phyloP scores from a whole-genome alignment of 768 basidiomycete genomes.

The Podaxis carcinomalis region DNA sequence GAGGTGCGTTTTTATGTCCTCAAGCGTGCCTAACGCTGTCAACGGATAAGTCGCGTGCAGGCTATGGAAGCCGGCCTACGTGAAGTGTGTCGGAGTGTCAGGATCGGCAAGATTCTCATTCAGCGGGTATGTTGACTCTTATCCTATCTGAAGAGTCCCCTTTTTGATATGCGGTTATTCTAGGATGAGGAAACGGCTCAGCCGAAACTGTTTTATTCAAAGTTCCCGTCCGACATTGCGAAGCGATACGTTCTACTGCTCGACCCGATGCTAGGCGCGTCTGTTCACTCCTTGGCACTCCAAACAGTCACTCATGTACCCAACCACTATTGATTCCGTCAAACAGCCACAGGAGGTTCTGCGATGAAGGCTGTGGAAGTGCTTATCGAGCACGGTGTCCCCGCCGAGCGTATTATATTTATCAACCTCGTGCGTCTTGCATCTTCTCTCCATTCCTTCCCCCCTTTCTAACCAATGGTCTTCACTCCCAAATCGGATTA shows the following conservation, averaged over 20 bases:
- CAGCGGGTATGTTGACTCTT: conserved; percentile 61
- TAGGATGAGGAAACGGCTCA: conserved; percentile 94
- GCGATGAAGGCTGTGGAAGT: conserved; percentile 98
- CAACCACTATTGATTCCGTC: not conserved
- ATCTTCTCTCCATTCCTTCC: not conserved
- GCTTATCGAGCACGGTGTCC: conserved; percentile 85
- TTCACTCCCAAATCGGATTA: not conserved
- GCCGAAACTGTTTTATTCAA: conserved; percentile 91
- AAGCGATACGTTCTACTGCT: conserved; percentile 88
- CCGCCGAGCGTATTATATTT: conserved; percentile 93
- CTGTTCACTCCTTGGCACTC: not conserved
- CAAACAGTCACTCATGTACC: not conserved
- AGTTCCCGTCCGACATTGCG: conserved; percentile 92
- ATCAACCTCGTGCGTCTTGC: conserved; percentile 69
- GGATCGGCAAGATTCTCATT: conserved; percentile 98
- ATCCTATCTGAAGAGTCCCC: not conserved
- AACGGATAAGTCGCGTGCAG: conserved; percentile 28
- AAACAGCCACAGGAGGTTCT: conserved; percentile 87
- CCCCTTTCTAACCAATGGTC: not conserved
- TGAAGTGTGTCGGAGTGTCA: conserved; percentile 90
- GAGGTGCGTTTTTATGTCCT: conserved; percentile 49
- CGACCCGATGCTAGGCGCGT: conserved; percentile 94
- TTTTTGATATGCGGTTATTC: not conserved
- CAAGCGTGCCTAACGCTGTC: too few species aligned
- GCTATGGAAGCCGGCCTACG: conserved; percentile 97